phyloP scores from a whole-genome alignment of 345 rosid genomes.

The Citrus sinensis region DNA sequence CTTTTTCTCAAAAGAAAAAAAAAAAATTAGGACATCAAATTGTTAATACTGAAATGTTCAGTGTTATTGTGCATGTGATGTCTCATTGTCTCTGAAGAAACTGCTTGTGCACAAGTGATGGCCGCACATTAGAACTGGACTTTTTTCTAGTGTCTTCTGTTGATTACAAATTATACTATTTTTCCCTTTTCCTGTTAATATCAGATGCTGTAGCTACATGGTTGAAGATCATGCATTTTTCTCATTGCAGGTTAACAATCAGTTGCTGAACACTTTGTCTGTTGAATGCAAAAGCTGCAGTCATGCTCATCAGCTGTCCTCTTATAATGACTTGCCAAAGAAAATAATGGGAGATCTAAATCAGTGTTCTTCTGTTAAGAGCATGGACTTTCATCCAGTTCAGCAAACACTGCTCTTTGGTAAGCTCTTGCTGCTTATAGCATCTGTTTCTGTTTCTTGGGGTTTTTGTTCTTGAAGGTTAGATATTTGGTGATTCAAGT shows the following conservation, averaged over 20 bases:
- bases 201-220: neutral
- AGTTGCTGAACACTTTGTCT: constrained; percentile 44
- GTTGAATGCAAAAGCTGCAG: constrained; percentile 45
- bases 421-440: neutral
- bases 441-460: neutral
- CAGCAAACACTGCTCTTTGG: constrained; percentile 35
- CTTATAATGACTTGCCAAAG: constrained; percentile 35
- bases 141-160: no score
- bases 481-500: neutral
- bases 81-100: no score
- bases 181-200: neutral
- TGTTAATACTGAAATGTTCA: no score
- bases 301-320: constrained; percentile 19
- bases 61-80: neutral
- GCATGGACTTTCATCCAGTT: constrained; percentile 40
- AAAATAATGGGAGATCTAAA: constrained; percentile 9
- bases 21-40: no score
- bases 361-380: constrained; percentile 34
- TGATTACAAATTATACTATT: neutral
- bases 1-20: no score
- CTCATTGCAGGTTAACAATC: constrained; percentile 36
- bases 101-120: no score
- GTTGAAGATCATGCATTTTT: neutral
- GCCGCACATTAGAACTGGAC: no score
- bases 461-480: neutral